Base-by-base conservation (phyloP, 768 basidiomycete species). In the Collybia sp. region DNA sequence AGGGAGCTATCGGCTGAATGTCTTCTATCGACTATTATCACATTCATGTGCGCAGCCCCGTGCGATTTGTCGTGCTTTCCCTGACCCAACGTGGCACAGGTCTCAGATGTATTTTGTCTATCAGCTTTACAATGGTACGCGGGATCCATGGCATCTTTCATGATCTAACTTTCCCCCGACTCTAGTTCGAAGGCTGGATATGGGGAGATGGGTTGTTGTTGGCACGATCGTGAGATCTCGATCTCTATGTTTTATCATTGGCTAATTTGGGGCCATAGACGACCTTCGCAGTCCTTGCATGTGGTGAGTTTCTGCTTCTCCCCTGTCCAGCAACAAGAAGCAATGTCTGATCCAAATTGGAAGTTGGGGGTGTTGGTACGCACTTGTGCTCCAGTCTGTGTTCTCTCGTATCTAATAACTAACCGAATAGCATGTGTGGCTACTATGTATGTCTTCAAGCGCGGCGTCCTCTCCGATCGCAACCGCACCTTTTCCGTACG, bases 51-150 rank as follows among this genome's bases (percentile, higher is more conserved):
- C 19, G 65, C 52, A 10, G 17, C 9, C 20, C n/a, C 9, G 9
- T 34, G 8, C 25, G 25, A 25, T 25, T 25, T 25, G 25, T 8
- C 25, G 25, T 25, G 3, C 3, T 25, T 25, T 8, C 25, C 25
- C 25, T 25, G n/a, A 12, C 15, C 25, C 12, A 2, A 25, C 38
- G 41, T 39, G 33, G 43, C 36, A 10, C 49, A 73, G 73, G 20
- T 73, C 73, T 11, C 73, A 75, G 47, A 52, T 68, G 49, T 72
- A 68, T 53, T 74, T 75, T 46, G 71, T 66, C 4, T 60, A 65
- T 43, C 71, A 74, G 51, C 53, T 74, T 5, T 62, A 70, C 40
- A 52, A 53, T 12, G 69, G 69, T 69, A 42, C 11, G 18, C 45
- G 34, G 30, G 30, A 3, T 34, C 31, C 40, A 19, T 18, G 34